Base-by-base conservation (phyloP, 345 rosid genomes). In the Acer saccharum region DNA sequence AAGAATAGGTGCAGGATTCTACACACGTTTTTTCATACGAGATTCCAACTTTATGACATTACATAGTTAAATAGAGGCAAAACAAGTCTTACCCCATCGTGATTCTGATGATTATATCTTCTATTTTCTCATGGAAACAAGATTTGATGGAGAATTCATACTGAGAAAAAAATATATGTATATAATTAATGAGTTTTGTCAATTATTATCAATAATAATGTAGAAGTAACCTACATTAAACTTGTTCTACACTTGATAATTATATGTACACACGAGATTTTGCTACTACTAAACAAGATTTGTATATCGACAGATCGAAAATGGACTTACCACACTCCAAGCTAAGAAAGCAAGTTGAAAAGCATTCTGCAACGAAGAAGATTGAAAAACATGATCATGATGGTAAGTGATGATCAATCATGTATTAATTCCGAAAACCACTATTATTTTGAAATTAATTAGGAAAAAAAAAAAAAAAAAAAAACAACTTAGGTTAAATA, bases 301-400 rank as follows among this genome's bases (percentile, higher is more conserved):
- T 60, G 27, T 60, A 1, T 20, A 60, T 60, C 8, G 23, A 60
- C 27, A 60, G 2, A n/a, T n/a, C n/a, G n/a, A 54, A 73, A 73
- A 23, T 62, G 73, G 4, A 29, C 93, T 89, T 84, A 96, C 99
- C 88, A 87, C 82, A 84, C 89, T 89, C 97, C 97, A 95, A 13
- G 77, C 82, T 41, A 95, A 87, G 91, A 95, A 93, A 65, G 99
- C 96, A 1, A 92, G 84, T 81, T 93, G 96, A 75, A 95, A 95
- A 5, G 99, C 99, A 46, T 95, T 95, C 98, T 93, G 90, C 76
- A 79, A 69, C 39, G 1, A 20, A 57, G 17, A 66, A 21, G 2
- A 7, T 12, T 17, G 50, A 6, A 13, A 65, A 27, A 35, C 18
- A 55, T 4, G 48, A 11, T 46, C 64, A n/a, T 13, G 61, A 23